Percentiles rank a stretch among this genome's conserved stretches.
These are phyloP conservation scores for Scenedesmus sp. DNA, from an alignment of 163 green algal genomes.

Conservation along the genomic window DNA sequence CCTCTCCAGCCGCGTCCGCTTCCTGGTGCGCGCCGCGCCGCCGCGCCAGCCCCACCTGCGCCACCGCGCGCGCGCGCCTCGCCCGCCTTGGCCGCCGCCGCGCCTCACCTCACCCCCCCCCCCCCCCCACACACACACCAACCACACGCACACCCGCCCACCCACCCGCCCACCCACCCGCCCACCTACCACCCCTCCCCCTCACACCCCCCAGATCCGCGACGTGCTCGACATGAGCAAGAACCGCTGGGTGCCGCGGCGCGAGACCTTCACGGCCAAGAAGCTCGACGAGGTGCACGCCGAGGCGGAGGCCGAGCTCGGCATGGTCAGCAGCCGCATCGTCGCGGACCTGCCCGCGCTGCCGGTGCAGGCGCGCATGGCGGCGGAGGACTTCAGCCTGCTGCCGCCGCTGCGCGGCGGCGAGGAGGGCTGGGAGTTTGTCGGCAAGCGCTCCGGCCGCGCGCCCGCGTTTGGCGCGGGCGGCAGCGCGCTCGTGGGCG, in stretches of 20 bases:
- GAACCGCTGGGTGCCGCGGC: conserved; percentile 69
- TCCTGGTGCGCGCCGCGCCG: conserved; percentile 66
- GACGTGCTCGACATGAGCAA: conserved; percentile 78
- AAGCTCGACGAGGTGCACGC: conserved; percentile 93
- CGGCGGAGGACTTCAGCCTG: conserved; percentile 75
- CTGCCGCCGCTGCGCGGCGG: conserved; percentile 76
- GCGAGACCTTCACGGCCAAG: conserved; percentile 91
- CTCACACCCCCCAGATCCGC: conserved; percentile 41
- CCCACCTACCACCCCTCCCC: not conserved
- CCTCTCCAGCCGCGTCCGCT: conserved; percentile 81
- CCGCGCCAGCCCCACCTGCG: not conserved
- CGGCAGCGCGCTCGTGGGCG: conserved; percentile 68
- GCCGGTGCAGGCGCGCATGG: conserved; percentile 52
- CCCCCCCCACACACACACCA: no score
- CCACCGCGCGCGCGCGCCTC: not conserved
- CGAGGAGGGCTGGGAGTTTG: conserved; percentile 53
- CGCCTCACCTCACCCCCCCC: no score
- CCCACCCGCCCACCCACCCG: no score
- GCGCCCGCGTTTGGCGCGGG: conserved; percentile 44
- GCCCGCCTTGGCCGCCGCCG: not conserved
- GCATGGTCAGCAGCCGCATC: conserved; percentile 74
- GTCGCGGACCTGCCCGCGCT: conserved; percentile 66
- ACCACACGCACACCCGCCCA: no score
- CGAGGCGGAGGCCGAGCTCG: conserved; percentile 90
- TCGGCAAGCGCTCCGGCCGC: conserved; percentile 28